These are phyloP conservation scores for Gracilariopsis chorda DNA, from an alignment of 23 red algal genomes.

Conservation along the genomic window DNA sequence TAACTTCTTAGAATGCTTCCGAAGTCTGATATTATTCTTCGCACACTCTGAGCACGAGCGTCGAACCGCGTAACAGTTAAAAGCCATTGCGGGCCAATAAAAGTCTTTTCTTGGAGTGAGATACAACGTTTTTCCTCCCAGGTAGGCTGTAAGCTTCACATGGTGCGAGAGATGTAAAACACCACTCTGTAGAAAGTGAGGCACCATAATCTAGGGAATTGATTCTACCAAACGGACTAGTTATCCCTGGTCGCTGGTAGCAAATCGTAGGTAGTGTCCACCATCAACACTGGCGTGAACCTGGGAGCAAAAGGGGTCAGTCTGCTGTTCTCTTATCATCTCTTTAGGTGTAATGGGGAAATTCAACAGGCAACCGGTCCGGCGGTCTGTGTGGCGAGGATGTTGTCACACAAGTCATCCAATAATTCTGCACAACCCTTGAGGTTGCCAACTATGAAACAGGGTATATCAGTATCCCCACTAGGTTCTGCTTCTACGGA, in stretches of 20 bases:
- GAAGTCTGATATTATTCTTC: background rate
- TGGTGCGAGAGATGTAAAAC: conserved; percentile 18
- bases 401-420: no score
- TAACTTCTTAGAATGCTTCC: background rate
- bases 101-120: background rate
- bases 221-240: background rate
- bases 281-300: background rate
- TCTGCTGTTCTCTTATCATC: no score
- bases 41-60: background rate
- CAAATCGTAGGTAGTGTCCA: background rate
- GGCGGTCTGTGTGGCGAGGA: no score
- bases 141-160: background rate
- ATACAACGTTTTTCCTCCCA: background rate
- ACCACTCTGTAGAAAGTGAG: background rate
- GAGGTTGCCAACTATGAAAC: no score
- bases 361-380: no score
- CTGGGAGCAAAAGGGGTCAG: background rate
- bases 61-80: conserved; percentile 1
- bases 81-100: background rate
- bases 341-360: no score
- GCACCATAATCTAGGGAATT: background rate
- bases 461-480: no score
- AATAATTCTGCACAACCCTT: no score
- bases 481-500: no score
- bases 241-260: background rate